These are phyloP conservation scores for Candida vartiovaarae DNA, from an alignment of 805 yeast genomes.

Conservation along the genomic window DNA sequence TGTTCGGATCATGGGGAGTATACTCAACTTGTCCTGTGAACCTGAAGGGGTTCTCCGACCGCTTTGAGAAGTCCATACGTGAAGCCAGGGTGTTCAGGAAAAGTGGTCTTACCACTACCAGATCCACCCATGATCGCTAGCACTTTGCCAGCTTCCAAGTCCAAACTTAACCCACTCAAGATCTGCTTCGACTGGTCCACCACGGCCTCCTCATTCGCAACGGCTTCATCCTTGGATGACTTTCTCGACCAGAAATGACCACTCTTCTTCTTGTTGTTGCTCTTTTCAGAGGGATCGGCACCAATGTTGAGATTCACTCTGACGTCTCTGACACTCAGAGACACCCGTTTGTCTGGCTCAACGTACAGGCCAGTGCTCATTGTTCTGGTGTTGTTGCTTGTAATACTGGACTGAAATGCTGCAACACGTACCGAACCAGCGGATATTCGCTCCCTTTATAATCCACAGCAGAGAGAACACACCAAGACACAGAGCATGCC, in stretches of 20 bases:
- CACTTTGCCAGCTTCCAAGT: conserved; percentile 51
- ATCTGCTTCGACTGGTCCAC: conserved; percentile 26
- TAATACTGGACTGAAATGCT: background rate
- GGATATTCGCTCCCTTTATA: too few relatives aligned
- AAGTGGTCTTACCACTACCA: conserved; percentile 81
- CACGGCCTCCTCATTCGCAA: background rate
- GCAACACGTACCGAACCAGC: background rate
- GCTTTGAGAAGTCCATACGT: conserved; percentile 21
- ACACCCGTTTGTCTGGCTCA: conserved; percentile 2
- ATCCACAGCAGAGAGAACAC: too few relatives aligned
- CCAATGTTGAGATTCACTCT: conserved; percentile 5
- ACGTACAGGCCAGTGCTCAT: conserved; percentile 1
- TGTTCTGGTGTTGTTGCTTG: background rate
- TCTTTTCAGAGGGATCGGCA: background rate
- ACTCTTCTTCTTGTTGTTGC: background rate
- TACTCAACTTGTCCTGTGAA: conserved; percentile 37
- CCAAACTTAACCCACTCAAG: conserved; percentile 47
- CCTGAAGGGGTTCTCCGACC: conserved; percentile 24
- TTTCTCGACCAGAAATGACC: background rate
- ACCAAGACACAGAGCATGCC: too few relatives aligned
- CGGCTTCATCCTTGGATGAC: background rate
- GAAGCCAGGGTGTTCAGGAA: conserved; percentile 60
- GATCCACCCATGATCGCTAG: conserved; percentile 85
- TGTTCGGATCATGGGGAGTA: conserved; percentile 20
- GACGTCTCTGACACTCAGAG: conserved; percentile 9